Evolutionary conservation across 768 basidiomycete species (phyloP).

Genomic region (Lentinula lateritia): DNA sequence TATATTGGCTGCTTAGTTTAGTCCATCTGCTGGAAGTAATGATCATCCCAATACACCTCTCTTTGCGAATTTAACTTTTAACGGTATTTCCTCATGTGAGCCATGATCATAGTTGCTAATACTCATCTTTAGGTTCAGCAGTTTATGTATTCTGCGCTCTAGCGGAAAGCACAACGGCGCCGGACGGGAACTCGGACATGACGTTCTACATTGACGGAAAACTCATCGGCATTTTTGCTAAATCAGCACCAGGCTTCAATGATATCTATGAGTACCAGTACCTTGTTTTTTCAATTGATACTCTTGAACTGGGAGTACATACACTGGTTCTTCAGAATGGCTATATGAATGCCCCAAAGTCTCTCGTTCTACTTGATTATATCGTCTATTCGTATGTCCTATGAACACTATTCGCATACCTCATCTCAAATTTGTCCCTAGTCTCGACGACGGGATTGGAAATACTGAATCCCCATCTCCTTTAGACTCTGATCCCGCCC

Average conservation of each 20-base stretch:
- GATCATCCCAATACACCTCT: constrained; percentile 12
- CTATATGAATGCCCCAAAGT: constrained; percentile 17
- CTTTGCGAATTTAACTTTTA: constrained; percentile 26
- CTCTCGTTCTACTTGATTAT: constrained; percentile 31
- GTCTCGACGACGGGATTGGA: not conserved
- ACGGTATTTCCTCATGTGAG: constrained; percentile 20
- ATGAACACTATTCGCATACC: not conserved
- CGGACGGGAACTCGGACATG: constrained; percentile 25
- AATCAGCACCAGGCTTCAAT: constrained; percentile 10
- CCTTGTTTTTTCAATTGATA: constrained; percentile 25
- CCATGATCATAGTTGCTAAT: not conserved
- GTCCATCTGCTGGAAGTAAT: constrained; percentile 9
- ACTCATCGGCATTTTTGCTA: constrained; percentile 15
- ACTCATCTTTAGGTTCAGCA: constrained; percentile 13
- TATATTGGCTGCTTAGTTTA: constrained; percentile 6
- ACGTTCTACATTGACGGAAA: constrained; percentile 28
- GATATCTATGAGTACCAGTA: constrained; percentile 25
- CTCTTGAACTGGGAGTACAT: constrained; percentile 23
- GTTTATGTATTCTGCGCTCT: constrained; percentile 38
- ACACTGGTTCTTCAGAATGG: constrained; percentile 29
- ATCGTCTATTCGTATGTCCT: constrained; percentile 31
- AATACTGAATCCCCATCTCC: not conserved
- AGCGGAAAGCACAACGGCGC: constrained; percentile 16
- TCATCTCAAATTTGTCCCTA: not conserved
- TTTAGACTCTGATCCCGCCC: not conserved